Conservation (phyloP, 2,329 filamentous ascomycete genomes). For the Daldinia sp. region DNA sequence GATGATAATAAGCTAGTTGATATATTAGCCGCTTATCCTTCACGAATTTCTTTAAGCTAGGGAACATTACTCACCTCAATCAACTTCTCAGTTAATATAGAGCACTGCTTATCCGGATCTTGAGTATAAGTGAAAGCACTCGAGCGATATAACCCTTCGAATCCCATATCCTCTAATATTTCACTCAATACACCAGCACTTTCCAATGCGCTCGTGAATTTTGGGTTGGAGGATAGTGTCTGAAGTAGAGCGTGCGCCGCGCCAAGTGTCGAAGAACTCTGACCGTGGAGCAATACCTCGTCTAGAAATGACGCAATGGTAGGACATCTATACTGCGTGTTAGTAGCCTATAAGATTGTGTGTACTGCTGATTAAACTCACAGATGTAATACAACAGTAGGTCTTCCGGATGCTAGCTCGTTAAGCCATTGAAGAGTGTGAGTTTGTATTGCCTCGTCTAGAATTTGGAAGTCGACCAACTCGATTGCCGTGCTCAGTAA, state of each 20-base stretch:
- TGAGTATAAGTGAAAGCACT: conserved; percentile 64
- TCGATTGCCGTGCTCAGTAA: conserved; percentile 73
- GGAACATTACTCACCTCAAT: conserved; percentile 64
- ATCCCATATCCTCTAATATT: conserved; percentile 70
- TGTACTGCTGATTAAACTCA: conserved; percentile 55
- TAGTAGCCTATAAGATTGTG: conserved; percentile 33
- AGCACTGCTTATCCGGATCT: conserved; percentile 64
- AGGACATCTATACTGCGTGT: conserved; percentile 59
- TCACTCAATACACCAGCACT: conserved; percentile 63
- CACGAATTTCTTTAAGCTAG: not conserved
- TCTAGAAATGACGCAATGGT: conserved; percentile 70
- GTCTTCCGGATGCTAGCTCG: conserved; percentile 65
- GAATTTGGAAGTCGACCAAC: conserved; percentile 73
- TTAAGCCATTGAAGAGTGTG: conserved; percentile 71
- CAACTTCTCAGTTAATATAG: conserved; percentile 68
- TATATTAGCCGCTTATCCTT: conserved; percentile 19
- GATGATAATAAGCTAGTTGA: conserved; percentile 41
- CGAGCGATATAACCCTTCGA: conserved; percentile 71
- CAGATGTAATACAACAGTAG: conserved; percentile 69
- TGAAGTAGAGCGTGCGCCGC: conserved; percentile 71
- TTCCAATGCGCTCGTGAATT: conserved; percentile 62
- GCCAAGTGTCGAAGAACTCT: conserved; percentile 69
- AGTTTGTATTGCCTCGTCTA: conserved; percentile 72
- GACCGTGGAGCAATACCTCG: conserved; percentile 71
- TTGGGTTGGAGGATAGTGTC: conserved; percentile 66